These are phyloP conservation scores for Dacryopinax spathularia DNA, from an alignment of 768 basidiomycete species.

Conservation along the genomic window DNA sequence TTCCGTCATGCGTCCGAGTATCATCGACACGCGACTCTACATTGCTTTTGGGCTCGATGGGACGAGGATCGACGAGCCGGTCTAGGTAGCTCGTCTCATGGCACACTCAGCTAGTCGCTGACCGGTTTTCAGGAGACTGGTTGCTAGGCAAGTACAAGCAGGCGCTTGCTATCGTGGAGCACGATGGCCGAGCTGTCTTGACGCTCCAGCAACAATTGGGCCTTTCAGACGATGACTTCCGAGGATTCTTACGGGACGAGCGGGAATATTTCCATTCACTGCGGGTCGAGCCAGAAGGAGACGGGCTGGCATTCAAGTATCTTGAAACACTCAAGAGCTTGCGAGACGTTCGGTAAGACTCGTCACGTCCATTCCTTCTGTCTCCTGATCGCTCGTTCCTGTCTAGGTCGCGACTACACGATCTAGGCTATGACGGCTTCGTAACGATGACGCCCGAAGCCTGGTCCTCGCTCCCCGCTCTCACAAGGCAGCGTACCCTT, in stretches of 20 bases:
- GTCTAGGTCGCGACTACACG: no score
- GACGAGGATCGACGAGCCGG: slow-evolving; percentile 15
- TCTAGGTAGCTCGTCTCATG: slow-evolving; percentile 5
- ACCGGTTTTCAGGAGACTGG: not conserved
- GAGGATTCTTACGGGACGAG: not conserved
- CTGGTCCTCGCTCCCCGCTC: no score
- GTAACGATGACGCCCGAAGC: no score
- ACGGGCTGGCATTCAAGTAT: not conserved
- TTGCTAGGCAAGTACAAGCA: not conserved
- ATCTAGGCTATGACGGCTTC: no score
- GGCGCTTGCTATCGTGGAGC: not conserved
- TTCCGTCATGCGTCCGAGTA: slow-evolving; percentile 12
- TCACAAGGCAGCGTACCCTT: not conserved
- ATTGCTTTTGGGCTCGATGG: slow-evolving; percentile 14
- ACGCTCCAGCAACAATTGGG: not conserved
- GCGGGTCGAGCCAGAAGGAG: slow-evolving; percentile 1
- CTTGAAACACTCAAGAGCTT: not conserved
- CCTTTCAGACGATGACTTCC: not conserved
- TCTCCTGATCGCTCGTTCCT: no score
- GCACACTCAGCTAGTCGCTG: not conserved
- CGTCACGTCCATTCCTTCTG: no score
- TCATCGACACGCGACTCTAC: no score
- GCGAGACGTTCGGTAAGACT: no score
- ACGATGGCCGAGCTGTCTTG: not conserved
- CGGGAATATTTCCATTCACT: not conserved